Evolutionary conservation across 352 stramenopile species (phyloP).

Genomic region (Phytophthora fragariaefolia): DNA sequence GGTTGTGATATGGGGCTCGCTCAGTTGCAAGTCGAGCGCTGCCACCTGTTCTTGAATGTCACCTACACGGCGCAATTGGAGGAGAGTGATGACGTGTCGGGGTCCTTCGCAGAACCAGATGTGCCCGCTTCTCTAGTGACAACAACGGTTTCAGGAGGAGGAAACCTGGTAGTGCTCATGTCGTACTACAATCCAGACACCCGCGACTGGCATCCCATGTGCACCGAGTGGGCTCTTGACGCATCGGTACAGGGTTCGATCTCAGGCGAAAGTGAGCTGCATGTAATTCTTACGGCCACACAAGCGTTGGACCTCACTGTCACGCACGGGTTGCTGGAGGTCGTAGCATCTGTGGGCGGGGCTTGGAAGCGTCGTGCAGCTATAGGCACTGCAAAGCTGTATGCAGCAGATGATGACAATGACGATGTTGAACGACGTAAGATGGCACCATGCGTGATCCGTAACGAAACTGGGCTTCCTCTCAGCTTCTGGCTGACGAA

Average conservation of each 20-base stretch:
- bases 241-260: conserved; percentile 64
- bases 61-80: conserved; percentile 46
- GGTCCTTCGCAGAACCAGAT: conserved; percentile 30
- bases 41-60: conserved; percentile 79
- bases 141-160: conserved; percentile 72
- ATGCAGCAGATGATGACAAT: conserved; percentile 17
- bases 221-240: conserved; percentile 76
- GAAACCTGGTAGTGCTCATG: conserved; percentile 63
- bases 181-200: conserved; percentile 88
- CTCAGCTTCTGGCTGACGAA: conserved; percentile 79
- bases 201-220: conserved; percentile 84
- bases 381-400: conserved; percentile 2
- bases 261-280: conserved; percentile 62
- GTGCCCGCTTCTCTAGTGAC: conserved; percentile 22
- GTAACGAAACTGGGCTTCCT: conserved; percentile 77
- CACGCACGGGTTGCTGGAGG: conserved; percentile 80
- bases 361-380: conserved; percentile 65
- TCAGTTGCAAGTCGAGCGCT: conserved; percentile 75
- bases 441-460: conserved; percentile 75
- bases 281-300: conserved; percentile 75
- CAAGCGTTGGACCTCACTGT: conserved; percentile 78
- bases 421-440: conserved; percentile 46
- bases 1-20: conserved; percentile 87
- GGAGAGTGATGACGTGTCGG: conserved; percentile 14
- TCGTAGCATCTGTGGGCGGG: conserved; percentile 75